Evolutionary conservation across 2,329 filamentous ascomycete genomes (phyloP).

Genomic region (Lasiodiplodia gonubiensis): DNA sequence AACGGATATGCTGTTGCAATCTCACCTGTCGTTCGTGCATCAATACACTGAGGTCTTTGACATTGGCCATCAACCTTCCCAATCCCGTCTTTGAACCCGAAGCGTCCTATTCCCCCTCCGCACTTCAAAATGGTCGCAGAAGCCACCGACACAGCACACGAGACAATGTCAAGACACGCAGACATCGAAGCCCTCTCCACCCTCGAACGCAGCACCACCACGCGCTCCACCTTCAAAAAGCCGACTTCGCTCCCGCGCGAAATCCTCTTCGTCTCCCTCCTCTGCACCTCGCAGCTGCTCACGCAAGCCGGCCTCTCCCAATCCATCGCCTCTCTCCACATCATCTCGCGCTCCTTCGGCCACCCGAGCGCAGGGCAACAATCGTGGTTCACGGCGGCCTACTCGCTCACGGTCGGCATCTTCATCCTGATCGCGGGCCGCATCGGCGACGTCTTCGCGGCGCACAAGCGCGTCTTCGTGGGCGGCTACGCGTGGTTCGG

Average conservation of each 20-base stretch:
- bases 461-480: conserved; percentile 55
- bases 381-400: conserved; percentile 56
- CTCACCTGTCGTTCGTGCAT: too few species aligned
- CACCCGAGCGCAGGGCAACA: conserved; percentile 48
- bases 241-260: conserved; percentile 22
- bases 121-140: too few species aligned
- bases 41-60: too few species aligned
- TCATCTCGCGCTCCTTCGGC: conserved; percentile 50
- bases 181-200: too few species aligned
- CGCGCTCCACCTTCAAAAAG: not conserved
- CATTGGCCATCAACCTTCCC: too few species aligned
- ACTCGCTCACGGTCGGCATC: conserved; percentile 56
- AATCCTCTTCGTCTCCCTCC: conserved; percentile 29
- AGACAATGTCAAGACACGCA: too few species aligned
- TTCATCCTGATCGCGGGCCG: conserved; percentile 58
- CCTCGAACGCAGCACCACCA: too few species aligned
- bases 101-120: too few species aligned
- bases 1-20: too few species aligned
- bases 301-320: conserved; percentile 51
- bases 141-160: too few species aligned
- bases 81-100: too few species aligned
- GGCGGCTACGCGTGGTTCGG: conserved; percentile 58
- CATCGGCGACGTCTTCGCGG: conserved; percentile 56
- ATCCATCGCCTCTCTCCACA: conserved; percentile 45
- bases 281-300: conserved; percentile 40